Percentiles rank a stretch among this genome's conserved stretches.
These are phyloP conservation scores for Raddia distichophylla DNA, from an alignment of 176 grass and related monocot species.

Conservation along the genomic window DNA sequence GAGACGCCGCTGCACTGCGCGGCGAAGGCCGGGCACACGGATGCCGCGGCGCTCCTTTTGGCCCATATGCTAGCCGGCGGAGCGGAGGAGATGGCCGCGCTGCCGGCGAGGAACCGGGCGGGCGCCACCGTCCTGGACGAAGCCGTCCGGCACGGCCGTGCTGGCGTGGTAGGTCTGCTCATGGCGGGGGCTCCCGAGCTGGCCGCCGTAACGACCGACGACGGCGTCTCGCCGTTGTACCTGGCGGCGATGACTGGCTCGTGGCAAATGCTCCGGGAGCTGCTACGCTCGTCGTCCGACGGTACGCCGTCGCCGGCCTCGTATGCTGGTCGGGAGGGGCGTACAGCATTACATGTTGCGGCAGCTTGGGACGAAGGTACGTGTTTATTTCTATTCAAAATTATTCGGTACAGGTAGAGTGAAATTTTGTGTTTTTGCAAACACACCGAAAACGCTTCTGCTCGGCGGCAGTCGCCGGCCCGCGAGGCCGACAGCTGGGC, in stretches of 20 bases:
- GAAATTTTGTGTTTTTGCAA: background rate
- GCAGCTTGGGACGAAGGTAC: background rate
- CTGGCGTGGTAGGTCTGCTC: background rate
- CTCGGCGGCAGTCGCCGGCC: too few relatives aligned
- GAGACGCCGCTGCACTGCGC: conserved; percentile 63
- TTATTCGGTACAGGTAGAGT: background rate
- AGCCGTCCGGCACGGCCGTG: conserved; percentile 18
- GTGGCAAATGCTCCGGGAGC: background rate
- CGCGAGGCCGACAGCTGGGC: too few relatives aligned
- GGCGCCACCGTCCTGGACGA: conserved; percentile 48
- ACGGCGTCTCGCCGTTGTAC: conserved; percentile 45
- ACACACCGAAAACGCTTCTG: too few relatives aligned
- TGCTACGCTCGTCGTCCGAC: background rate
- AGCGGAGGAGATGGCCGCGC: background rate
- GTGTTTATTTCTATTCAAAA: background rate
- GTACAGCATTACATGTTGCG: conserved; percentile 48
- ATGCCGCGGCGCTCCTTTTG: background rate
- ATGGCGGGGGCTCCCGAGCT: conserved; percentile 5
- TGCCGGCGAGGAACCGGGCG: conserved; percentile 8
- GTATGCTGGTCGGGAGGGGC: conserved; percentile 31
- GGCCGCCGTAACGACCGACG: background rate
- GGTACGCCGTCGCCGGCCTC: background rate
- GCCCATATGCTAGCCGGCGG: background rate
- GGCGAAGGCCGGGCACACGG: conserved; percentile 17
- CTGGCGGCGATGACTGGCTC: conserved; percentile 16